Percentiles rank a stretch among this genome's conserved stretches.
Evolutionary conservation across 257 asterid species (phyloP).

Genomic region (Capsicum chinense): DNA sequence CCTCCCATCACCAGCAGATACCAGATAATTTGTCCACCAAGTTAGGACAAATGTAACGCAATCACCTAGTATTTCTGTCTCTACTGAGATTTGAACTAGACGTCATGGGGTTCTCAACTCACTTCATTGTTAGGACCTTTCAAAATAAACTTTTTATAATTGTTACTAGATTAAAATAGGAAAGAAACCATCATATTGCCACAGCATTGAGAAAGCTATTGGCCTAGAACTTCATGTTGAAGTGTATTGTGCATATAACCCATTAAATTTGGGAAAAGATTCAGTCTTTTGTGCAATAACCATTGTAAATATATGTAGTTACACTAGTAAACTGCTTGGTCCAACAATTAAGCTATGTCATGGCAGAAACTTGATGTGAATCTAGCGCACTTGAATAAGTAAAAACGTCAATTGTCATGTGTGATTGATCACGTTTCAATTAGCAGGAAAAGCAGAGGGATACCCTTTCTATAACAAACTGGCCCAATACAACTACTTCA

Average conservation of each 20-base stretch:
- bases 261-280: neutral
- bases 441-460: neutral
- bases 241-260: neutral
- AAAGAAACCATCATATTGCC: neutral
- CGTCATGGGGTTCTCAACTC: neutral
- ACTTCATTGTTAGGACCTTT: neutral
- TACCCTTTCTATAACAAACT: constrained; percentile 95
- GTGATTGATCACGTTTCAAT: neutral
- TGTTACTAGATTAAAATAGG: neutral
- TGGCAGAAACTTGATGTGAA: constrained; percentile 7
- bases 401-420: neutral
- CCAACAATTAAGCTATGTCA: neutral
- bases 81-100: neutral
- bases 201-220: neutral
- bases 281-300: neutral
- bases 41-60: too few species aligned
- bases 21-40: neutral
- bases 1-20: too few species aligned
- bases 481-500: constrained; percentile 92
- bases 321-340: neutral
- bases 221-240: neutral
- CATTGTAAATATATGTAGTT: neutral
- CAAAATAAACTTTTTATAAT: neutral
- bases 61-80: neutral
- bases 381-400: neutral